Evolutionary conservation across 2,329 filamentous ascomycete species (phyloP).

Genomic region (Tolypocladium nubicola): DNA sequence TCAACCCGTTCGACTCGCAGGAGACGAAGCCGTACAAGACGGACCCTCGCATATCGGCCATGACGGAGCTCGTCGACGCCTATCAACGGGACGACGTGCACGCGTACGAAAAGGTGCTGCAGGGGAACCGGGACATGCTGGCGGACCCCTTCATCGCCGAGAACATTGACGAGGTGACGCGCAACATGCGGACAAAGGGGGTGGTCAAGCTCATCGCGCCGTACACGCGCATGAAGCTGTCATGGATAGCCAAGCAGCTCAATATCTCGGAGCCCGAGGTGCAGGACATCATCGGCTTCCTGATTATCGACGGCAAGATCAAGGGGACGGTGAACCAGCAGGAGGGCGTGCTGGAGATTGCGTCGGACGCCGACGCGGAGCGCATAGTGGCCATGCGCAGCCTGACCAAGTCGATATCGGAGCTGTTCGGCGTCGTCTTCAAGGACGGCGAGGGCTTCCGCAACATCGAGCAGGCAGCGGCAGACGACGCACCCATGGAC

Average conservation of each 20-base stretch:
- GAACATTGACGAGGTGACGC: conserved; percentile 97
- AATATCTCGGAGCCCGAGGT: conserved; percentile 79
- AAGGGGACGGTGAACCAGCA: conserved; percentile 84
- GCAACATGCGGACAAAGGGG: conserved; percentile 95
- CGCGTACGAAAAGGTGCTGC: conserved; percentile 77
- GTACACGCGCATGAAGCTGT: conserved; percentile 83
- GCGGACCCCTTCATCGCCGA: conserved; percentile 94
- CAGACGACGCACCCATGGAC: conserved; percentile 19
- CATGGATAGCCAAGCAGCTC: conserved; percentile 80
- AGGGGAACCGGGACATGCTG: conserved; percentile 79
- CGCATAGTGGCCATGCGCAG: conserved; percentile 62
- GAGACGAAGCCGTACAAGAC: conserved; percentile 98
- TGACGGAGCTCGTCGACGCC: conserved; percentile 94
- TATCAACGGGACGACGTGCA: conserved; percentile 95
- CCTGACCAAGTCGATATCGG: conserved; percentile 60
- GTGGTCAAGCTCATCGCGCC: conserved; percentile 88
- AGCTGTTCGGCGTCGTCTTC: conserved; percentile 62
- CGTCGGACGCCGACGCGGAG: conserved; percentile 61
- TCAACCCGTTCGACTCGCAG: conserved; percentile 97
- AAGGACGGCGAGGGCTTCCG: conserved; percentile 66
- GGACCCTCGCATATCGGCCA: conserved; percentile 87
- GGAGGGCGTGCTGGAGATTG: conserved; percentile 71
- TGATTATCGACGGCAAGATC: conserved; percentile 85
- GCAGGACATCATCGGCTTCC: conserved; percentile 87
- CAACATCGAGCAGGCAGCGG: conserved; percentile 11